Base-by-base conservation (phyloP, 2,329 filamentous ascomycete species). In the Beauveria asiatica region DNA sequence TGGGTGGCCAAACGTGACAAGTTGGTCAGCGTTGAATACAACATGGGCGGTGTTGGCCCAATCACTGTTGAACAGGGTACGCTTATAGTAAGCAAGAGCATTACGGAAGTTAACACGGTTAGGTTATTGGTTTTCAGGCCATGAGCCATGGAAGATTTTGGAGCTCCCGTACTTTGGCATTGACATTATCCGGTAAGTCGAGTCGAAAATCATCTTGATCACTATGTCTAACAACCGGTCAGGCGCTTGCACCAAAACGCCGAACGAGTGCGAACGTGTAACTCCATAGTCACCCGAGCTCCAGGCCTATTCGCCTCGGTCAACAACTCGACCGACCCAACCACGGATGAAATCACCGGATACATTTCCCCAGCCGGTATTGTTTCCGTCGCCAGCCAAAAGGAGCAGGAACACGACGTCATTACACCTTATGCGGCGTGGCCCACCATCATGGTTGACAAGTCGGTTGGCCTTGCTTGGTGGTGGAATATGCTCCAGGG, bases 311-410 rank as follows among this genome's bases (percentile, higher is more conserved):
- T 74, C 49, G 75, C 75, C 0, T 76, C 74, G 0, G 67, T 77
- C 58, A 76, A 77, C 66, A 76, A 77, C 60, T 69, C 70, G 5
- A 77, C 75, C 1, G 70, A 76, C 41, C 67, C 69, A 0, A 61
- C 65, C 9, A 74, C 68, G 0, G 70, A 72, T 51, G 65, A 70
- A 17, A 74, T 76, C 27, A 69, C 71, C 6, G 70, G 71, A 0
- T 76, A 76, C 57, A 76, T 77, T 58, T 75, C 74, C 0, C 71
- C 73, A 3, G 73, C 75, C 0, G 75, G 74, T 6, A 74, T 76
- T 23, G 73, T 72, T 0, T 75, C 73, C 0, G 70, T 76, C 7
- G 67, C 75, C 2, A 75, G 70, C 54, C 71, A 76, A 62, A 72
- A 70, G 0, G 68, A 72, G 9, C 73, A 76, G 41, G 70, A 77